Percentiles rank a stretch among this genome's conserved stretches.
Conservation (phyloP, 2,329 filamentous ascomycete species). For the Aureobasidium uvarum region DNA sequence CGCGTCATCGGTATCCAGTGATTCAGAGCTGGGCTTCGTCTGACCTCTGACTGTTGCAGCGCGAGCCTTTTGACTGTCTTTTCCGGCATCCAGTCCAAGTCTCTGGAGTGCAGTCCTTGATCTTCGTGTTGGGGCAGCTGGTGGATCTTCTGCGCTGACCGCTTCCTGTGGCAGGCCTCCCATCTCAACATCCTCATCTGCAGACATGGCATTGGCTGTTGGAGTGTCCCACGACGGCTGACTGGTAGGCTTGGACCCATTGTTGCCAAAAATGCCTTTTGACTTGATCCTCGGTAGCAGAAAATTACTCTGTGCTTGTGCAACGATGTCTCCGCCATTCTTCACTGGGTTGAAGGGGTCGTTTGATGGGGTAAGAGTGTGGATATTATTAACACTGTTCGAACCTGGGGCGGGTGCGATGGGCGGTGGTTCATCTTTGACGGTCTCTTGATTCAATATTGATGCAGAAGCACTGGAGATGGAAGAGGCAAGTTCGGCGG, state of each 20-base stretch:
- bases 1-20: slow-evolving; percentile 38
- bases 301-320: slow-evolving; percentile 25
- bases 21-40: slow-evolving; percentile 43
- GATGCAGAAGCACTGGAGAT: slow-evolving; percentile 39
- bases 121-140: slow-evolving; percentile 50
- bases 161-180: slow-evolving; percentile 32
- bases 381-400: slow-evolving; percentile 32
- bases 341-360: slow-evolving; percentile 47
- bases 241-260: slow-evolving; percentile 7
- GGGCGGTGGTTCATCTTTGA: slow-evolving; percentile 35
- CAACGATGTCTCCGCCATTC: slow-evolving; percentile 17
- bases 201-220: slow-evolving; percentile 43
- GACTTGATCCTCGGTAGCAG: slow-evolving; percentile 28
- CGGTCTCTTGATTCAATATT: slow-evolving; percentile 32
- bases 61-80: slow-evolving; percentile 42
- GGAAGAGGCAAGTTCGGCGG: slow-evolving; percentile 58
- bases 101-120: slow-evolving; percentile 36
- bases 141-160: slow-evolving; percentile 42
- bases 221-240: slow-evolving; percentile 46
- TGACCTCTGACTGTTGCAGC: slow-evolving; percentile 43
- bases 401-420: slow-evolving; percentile 32
- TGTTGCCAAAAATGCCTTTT: slow-evolving; percentile 28
- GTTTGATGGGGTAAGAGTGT: slow-evolving; percentile 38
- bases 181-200: slow-evolving; percentile 47
- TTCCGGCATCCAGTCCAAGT: slow-evolving; percentile 34